These are phyloP conservation scores for Xylona heveae DNA, from an alignment of 495 filamentous ascomycete genomes.

Conservation along the genomic window DNA sequence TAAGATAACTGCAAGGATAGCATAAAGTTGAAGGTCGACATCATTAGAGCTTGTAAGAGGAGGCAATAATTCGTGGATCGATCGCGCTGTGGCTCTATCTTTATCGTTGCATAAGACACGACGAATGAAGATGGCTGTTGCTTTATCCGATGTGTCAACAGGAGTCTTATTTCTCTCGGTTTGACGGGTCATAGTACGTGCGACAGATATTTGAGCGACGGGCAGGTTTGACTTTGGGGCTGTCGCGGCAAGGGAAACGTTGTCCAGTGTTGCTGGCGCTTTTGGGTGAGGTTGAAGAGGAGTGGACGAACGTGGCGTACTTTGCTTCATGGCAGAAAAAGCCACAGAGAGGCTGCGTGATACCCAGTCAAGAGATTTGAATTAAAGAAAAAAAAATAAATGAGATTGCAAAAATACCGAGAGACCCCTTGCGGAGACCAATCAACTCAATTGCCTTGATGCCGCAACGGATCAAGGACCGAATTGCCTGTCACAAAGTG, in stretches of 20 bases:
- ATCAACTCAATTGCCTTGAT: too few species aligned
- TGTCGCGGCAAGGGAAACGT: conserved; percentile 18
- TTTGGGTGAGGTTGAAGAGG: conserved; percentile 29
- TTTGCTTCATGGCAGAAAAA: conserved; percentile 9
- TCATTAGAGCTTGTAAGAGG: conserved; percentile 85
- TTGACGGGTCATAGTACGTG: conserved; percentile 14
- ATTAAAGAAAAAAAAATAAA: too few species aligned
- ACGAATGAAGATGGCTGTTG: conserved; percentile 37
- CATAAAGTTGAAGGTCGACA: conserved; percentile 81
- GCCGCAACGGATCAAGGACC: too few species aligned
- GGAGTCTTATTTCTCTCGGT: conserved; percentile 7
- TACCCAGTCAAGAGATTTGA: too few species aligned
- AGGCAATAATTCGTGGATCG: conserved; percentile 64
- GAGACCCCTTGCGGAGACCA: too few species aligned
- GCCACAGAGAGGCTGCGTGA: too few species aligned
- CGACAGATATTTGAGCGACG: conserved; percentile 15
- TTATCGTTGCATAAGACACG: conserved; percentile 34
- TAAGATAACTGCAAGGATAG: conserved; percentile 68
- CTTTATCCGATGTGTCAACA: conserved; percentile 29
- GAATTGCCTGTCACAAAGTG: too few species aligned
- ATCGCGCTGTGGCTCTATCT: conserved; percentile 20
- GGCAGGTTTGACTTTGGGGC: conserved; percentile 13
- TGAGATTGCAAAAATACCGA: too few species aligned
- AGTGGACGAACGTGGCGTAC: conserved; percentile 17
- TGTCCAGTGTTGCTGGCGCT: conserved; percentile 18